phyloP scores from a whole-genome alignment of 108 stramenopile genomes.

The Cyclotella choctawhatcheeana region DNA sequence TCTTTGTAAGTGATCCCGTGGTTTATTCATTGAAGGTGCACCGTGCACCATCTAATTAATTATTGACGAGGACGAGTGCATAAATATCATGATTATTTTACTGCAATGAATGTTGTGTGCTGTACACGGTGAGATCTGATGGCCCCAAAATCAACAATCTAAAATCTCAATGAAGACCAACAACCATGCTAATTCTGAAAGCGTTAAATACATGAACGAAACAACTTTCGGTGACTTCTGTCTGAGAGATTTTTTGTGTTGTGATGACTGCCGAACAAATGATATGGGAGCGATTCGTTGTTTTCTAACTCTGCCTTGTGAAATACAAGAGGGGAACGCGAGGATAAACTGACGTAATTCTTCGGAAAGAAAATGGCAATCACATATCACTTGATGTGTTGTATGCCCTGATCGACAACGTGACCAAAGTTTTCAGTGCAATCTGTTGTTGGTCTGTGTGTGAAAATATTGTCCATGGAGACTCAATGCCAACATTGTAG shows the following conservation, averaged over 20 bases:
- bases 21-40: too few species aligned
- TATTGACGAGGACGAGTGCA: too few species aligned
- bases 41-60: too few species aligned
- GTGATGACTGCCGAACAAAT: too few species aligned
- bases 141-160: too few species aligned
- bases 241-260: slow-evolving; percentile 1
- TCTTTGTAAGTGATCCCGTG: too few species aligned
- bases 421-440: not conserved
- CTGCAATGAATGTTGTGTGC: not conserved
- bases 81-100: not conserved
- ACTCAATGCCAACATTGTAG: too few species aligned
- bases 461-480: not conserved
- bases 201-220: slow-evolving; percentile 10
- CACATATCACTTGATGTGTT: not conserved
- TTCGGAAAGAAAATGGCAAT: not conserved
- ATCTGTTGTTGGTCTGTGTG: not conserved
- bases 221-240: slow-evolving; percentile 4
- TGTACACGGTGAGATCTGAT: too few species aligned
- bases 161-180: slow-evolving; percentile 6
- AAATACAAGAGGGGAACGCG: too few species aligned
- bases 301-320: not conserved
- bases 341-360: not conserved
- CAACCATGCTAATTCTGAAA: slow-evolving; percentile 9
- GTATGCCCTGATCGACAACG: not conserved
- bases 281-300: not conserved